phyloP scores from a whole-genome alignment of 169 alveolate genomes.

The Plasmodium falciparum region DNA sequence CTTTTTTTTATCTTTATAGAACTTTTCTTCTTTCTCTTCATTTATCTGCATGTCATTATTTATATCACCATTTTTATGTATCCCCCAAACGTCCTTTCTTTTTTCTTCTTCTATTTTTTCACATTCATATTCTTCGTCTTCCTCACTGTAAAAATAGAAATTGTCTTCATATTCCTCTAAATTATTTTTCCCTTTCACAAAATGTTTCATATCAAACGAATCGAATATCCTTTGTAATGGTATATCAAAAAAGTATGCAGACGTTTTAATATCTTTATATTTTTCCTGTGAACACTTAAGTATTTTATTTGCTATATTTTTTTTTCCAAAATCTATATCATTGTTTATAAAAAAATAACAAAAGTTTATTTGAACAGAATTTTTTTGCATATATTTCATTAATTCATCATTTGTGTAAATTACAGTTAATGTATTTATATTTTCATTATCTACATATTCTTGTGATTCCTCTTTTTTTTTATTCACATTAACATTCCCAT shows the following conservation, averaged over 20 bases:
- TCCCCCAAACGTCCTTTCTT: background rate
- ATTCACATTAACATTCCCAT: background rate
- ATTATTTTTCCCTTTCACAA: conserved; percentile 20
- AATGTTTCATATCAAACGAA: conserved; percentile 22
- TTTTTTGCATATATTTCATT: conserved; percentile 19
- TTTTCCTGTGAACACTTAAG: conserved; percentile 22
- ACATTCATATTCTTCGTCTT: background rate
- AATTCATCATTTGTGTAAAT: conserved; percentile 57
- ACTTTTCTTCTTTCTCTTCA: background rate
- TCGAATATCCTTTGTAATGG: conserved; percentile 21
- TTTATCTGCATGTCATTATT: conserved; percentile 2
- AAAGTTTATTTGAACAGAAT: conserved; percentile 41
- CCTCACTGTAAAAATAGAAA: conserved; percentile 14
- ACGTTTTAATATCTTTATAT: conserved; percentile 43
- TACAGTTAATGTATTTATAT: conserved; percentile 4
- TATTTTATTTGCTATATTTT: conserved; percentile 18
- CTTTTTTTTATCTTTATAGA: background rate
- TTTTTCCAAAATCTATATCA: conserved; percentile 43
- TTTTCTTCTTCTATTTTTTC: conserved; percentile 9
- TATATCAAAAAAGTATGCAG: conserved; percentile 69
- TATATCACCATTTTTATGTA: background rate
- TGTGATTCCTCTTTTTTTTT: background rate
- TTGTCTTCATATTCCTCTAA: conserved; percentile 39
- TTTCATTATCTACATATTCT: background rate
- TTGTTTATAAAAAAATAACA: conserved; percentile 53